A percentile compares a stretch with the other conserved stretches of the same genome.
Conservation (phyloP, 345 rosid species). For the Anastatica hierochuntica region DNA sequence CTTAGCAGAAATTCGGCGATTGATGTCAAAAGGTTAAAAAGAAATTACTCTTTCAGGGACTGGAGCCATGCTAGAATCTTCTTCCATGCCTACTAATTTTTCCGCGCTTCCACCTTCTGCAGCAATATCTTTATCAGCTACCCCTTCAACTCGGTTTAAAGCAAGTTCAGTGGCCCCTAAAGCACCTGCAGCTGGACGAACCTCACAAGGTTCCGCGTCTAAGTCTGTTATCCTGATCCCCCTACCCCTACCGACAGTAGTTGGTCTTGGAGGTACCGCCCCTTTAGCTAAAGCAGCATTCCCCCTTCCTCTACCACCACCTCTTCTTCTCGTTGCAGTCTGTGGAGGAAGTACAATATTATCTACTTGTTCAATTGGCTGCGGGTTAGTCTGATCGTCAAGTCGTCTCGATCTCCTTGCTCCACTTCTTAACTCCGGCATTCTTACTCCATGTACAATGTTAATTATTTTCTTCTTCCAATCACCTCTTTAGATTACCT, state of each 20-base stretch:
- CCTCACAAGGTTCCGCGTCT: constrained; percentile 83
- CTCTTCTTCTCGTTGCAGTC: constrained; percentile 83
- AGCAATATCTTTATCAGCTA: constrained; percentile 73
- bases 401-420: constrained; percentile 86
- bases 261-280: constrained; percentile 50
- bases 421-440: constrained; percentile 99
- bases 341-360: constrained; percentile 61
- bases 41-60: constrained; percentile 78
- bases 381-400: too few species aligned
- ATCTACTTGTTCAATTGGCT: constrained; percentile 56
- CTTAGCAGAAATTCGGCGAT: neutral
- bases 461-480: too few species aligned
- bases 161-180: too few species aligned
- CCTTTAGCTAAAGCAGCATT: constrained; percentile 71
- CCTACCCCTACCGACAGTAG: constrained; percentile 69
- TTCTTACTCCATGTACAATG: constrained; percentile 97
- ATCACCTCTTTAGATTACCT: too few species aligned
- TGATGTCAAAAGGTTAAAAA: neutral
- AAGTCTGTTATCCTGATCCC: constrained; percentile 78
- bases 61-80: constrained; percentile 72
- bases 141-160: constrained; percentile 56
- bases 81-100: constrained; percentile 65
- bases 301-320: constrained; percentile 88
- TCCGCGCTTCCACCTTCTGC: constrained; percentile 88
- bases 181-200: constrained; percentile 46